These are phyloP conservation scores for Cercospora sesami DNA, from an alignment of 2,329 filamentous ascomycete genomes.

Conservation along the genomic window DNA sequence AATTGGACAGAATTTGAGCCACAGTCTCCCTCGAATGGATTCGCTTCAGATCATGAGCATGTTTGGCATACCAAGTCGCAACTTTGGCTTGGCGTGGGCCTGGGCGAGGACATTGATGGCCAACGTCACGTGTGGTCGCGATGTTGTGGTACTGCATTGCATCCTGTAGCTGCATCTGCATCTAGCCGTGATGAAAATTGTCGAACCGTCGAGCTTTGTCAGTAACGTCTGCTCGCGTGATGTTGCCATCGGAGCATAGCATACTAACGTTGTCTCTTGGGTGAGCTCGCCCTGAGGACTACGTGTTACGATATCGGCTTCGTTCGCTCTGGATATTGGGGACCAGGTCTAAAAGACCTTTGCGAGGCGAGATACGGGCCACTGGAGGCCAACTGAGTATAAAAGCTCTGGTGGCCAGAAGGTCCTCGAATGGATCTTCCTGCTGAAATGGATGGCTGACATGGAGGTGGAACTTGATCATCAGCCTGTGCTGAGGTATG, in stretches of 20 bases:
- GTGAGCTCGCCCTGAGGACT: not conserved
- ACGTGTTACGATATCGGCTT: not conserved
- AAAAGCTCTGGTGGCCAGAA: not conserved
- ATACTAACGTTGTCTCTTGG: not conserved
- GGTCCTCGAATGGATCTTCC: not conserved
- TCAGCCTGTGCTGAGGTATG: not conserved
- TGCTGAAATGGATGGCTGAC: not conserved
- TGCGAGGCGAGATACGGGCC: not conserved
- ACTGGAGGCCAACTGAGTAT: not conserved
- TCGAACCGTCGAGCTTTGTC: not conserved
- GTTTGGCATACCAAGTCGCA: slow-evolving; percentile 1
- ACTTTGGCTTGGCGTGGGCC: not conserved
- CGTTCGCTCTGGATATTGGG: not conserved
- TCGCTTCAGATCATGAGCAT: not conserved
- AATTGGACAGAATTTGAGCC: not conserved
- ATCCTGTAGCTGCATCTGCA: not conserved
- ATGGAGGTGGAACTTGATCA: not conserved
- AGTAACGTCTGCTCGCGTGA: not conserved
- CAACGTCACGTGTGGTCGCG: not conserved
- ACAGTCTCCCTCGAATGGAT: not conserved
- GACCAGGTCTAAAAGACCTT: not conserved
- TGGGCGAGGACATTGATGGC: slow-evolving; percentile 2
- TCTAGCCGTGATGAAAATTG: not conserved
- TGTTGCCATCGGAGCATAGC: not conserved
- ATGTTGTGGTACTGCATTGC: not conserved